These are phyloP conservation scores for Aphanocladium album DNA, from an alignment of 2,329 filamentous ascomycete genomes.

Conservation along the genomic window DNA sequence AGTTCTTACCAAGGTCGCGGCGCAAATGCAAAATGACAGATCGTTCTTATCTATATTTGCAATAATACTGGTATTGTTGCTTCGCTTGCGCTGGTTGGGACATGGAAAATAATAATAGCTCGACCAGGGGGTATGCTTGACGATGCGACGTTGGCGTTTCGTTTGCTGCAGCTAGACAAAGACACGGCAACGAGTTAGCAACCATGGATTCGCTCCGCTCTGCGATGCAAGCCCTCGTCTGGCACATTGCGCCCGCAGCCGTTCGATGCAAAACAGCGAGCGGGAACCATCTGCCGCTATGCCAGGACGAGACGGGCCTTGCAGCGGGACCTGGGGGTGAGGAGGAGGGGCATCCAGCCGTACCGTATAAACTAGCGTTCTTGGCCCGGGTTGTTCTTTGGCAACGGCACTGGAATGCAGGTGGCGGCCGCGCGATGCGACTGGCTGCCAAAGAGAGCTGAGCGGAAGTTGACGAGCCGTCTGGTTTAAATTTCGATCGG, in stretches of 20 bases:
- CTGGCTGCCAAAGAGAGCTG: not conserved
- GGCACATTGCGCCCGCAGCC: not conserved
- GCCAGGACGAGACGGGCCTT: not conserved
- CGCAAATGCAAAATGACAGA: conserved; percentile 1
- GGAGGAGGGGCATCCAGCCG: not conserved
- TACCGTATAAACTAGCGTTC: not conserved
- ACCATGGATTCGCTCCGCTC: not conserved
- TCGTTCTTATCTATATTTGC: not conserved
- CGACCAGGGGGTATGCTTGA: not conserved
- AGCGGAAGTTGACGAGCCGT: not conserved
- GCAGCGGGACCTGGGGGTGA: not conserved
- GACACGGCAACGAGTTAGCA: conserved; percentile 2
- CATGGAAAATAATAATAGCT: not conserved
- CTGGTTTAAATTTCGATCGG: not conserved
- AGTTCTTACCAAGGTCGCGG: not conserved
- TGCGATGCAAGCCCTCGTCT: not conserved
- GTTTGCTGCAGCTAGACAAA: conserved; percentile 11
- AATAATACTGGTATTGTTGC: not conserved
- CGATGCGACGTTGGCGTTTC: conserved; percentile 6
- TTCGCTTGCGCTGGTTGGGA: conserved; percentile 1
- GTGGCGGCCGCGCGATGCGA: conserved; percentile 1
- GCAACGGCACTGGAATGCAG: not conserved
- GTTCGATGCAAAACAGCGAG: conserved; percentile 7
- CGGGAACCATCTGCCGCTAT: conserved; percentile 11
- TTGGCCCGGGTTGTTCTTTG: not conserved